These are phyloP conservation scores for Suaeda aralocaspica DNA, from an alignment of 148 eudicot genomes.

Conservation along the genomic window DNA sequence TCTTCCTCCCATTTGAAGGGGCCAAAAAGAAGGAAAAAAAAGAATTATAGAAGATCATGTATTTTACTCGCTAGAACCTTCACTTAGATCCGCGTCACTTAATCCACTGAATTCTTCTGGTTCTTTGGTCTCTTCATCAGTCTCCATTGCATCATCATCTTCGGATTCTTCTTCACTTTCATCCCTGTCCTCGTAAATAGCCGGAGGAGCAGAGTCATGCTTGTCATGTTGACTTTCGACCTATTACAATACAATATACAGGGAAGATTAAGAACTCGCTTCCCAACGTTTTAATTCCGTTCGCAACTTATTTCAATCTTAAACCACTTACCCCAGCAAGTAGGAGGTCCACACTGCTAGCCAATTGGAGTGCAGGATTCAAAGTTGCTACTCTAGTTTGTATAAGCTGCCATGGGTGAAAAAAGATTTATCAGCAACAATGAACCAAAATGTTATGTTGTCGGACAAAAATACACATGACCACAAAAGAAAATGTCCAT, in stretches of 20 bases:
- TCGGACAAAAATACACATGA: too few species aligned
- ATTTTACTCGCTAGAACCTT: conserved; percentile 40
- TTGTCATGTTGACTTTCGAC: conserved; percentile 58
- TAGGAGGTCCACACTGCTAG: conserved; percentile 64
- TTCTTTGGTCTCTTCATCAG: conserved; percentile 52
- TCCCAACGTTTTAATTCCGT: not conserved
- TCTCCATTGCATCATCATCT: conserved; percentile 78
- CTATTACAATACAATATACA: conserved; percentile 35
- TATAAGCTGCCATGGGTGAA: conserved; percentile 50
- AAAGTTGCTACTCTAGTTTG: conserved; percentile 79
- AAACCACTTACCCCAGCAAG: conserved; percentile 56
- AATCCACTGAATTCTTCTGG: conserved; percentile 38
- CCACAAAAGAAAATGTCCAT: too few species aligned
- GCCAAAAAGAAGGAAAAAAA: not conserved
- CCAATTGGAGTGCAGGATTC: conserved; percentile 50
- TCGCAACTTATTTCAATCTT: not conserved
- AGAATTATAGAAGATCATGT: not conserved
- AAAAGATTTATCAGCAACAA: not conserved
- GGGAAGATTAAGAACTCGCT: not conserved
- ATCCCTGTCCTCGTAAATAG: conserved; percentile 63
- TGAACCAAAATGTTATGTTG: not conserved
- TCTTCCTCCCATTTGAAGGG: not conserved
- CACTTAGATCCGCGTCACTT: conserved; percentile 56
- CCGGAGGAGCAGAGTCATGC: conserved; percentile 37
- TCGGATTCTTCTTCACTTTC: conserved; percentile 58